A percentile compares a stretch with the other conserved stretches of the same genome.
Evolutionary conservation across 257 asterid species (phyloP).

Genomic region (Capsicum baccatum): DNA sequence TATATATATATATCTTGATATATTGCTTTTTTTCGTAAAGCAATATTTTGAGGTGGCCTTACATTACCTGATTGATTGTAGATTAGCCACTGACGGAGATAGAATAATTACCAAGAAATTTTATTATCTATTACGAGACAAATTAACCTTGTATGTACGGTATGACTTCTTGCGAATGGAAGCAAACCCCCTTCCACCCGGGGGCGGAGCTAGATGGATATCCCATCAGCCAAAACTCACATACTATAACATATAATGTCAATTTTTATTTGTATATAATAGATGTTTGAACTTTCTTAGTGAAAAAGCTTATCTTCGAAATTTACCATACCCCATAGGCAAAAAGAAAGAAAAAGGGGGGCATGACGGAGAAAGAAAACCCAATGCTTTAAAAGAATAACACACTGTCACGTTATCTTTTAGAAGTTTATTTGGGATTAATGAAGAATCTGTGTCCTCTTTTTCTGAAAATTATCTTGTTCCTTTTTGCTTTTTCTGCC

Average conservation of each 20-base stretch:
- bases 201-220: too few species aligned
- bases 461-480: not conserved
- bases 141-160: too few species aligned
- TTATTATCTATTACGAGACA: too few species aligned
- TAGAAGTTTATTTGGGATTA: not conserved
- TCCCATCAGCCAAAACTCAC: not conserved
- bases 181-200: too few species aligned
- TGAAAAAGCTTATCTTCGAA: not conserved
- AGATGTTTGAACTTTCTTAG: not conserved
- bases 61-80: too few species aligned
- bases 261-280: not conserved
- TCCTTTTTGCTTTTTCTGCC: not conserved
- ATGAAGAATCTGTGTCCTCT: not conserved
- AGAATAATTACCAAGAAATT: too few species aligned
- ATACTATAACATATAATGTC: not conserved
- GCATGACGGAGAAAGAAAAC: not conserved
- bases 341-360: not conserved
- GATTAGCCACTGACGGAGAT: too few species aligned
- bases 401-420: not conserved
- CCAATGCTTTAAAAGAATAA: not conserved
- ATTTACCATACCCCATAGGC: not conserved
- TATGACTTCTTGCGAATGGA: too few species aligned
- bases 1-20: too few species aligned
- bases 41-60: not conserved
- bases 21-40: too few species aligned